Conservation (phyloP, 257 asterid genomes). For the Nicotiana undulata region DNA sequence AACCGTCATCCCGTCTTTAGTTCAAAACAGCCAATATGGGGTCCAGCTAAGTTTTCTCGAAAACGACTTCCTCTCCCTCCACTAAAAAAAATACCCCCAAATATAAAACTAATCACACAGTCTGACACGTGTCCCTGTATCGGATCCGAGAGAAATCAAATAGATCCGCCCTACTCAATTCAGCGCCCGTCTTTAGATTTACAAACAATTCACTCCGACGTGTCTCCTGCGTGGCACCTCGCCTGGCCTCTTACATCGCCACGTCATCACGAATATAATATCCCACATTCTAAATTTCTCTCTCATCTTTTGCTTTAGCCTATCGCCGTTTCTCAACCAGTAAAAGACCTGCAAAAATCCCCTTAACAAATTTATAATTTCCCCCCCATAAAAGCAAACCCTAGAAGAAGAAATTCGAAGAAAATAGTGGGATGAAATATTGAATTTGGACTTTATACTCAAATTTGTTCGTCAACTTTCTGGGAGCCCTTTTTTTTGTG, state of each 20-base stretch:
- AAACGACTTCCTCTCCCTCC: neutral
- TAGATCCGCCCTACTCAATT: slow-evolving; percentile 24
- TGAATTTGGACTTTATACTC: neutral
- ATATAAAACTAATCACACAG: slow-evolving; percentile 17
- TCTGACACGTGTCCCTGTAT: slow-evolving; percentile 24
- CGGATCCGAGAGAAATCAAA: slow-evolving; percentile 21
- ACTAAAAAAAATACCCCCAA: neutral
- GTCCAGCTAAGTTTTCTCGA: neutral
- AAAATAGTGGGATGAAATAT: neutral
- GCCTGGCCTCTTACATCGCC: slow-evolving; percentile 25
- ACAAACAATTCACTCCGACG: neutral
- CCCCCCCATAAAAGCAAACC: slow-evolving; percentile 12
- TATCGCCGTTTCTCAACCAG: slow-evolving; percentile 19
- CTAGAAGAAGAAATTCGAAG: slow-evolving; percentile 13
- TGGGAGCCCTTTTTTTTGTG: neutral
- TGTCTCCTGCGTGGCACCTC: slow-evolving; percentile 2
- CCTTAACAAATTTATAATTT: neutral
- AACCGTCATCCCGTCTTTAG: slow-evolving; percentile 9
- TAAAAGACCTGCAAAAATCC: neutral
- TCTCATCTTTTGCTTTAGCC: neutral
- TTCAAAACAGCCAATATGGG: slow-evolving; percentile 4
- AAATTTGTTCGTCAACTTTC: neutral
- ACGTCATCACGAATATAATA: slow-evolving; percentile 27
- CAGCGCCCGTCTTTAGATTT: slow-evolving; percentile 33
- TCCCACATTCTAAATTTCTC: slow-evolving; percentile 9